phyloP scores from a whole-genome alignment of 179 eudicot species.

The Silene coronaria region DNA sequence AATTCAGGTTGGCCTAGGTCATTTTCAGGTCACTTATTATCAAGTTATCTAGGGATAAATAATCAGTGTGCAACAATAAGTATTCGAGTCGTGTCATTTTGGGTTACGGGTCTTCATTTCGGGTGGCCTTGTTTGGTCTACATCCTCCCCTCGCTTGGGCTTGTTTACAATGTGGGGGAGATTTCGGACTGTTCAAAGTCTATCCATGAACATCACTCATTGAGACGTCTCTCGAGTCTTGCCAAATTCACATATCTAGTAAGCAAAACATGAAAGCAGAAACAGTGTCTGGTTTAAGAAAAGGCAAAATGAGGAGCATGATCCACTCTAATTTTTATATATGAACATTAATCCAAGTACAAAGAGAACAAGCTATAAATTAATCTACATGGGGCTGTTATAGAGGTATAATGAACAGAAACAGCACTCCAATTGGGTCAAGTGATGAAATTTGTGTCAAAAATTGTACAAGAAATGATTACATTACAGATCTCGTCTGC shows the following conservation, averaged over 20 bases:
- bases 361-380: constrained; percentile 18
- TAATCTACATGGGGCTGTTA: constrained; percentile 30
- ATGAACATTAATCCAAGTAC: constrained; percentile 24
- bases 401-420: constrained; percentile 28
- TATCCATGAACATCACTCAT: too few species aligned
- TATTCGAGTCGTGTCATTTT: too few species aligned
- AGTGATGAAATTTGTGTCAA: constrained; percentile 16
- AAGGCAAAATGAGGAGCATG: constrained; percentile 1
- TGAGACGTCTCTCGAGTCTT: too few species aligned
- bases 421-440: constrained; percentile 22
- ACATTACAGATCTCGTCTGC: constrained; percentile 76
- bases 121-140: too few species aligned
- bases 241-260: background rate
- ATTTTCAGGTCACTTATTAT: too few species aligned
- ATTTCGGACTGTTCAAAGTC: too few species aligned
- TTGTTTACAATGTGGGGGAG: too few species aligned
- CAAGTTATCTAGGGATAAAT: too few species aligned
- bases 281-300: background rate
- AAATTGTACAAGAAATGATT: constrained; percentile 27
- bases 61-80: too few species aligned
- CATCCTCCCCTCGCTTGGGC: too few species aligned
- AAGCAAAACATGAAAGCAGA: background rate
- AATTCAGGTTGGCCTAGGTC: too few species aligned
- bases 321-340: constrained; percentile 26
- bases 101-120: too few species aligned